Evolutionary conservation across 345 rosid species (phyloP).

Genomic region (Alliaria petiolata): DNA sequence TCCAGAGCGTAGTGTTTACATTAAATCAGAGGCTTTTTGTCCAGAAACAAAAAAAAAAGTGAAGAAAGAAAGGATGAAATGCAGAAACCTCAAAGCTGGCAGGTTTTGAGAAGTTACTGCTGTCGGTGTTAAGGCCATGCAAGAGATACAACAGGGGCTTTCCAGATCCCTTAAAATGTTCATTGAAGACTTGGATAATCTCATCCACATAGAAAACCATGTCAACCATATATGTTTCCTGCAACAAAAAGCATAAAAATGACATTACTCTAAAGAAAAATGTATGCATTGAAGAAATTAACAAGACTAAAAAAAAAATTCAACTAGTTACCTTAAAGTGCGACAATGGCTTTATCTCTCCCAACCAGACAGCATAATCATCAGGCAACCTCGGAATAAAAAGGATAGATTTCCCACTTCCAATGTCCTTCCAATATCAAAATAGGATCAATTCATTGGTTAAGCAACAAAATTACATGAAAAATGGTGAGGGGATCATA

Average conservation of each 20-base stretch:
- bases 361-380: slow-evolving; percentile 91
- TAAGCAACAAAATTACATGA: background rate
- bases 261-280: background rate
- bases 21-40: background rate
- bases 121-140: slow-evolving; percentile 89
- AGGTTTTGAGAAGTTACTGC: slow-evolving; percentile 74
- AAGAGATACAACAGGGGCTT: slow-evolving; percentile 68
- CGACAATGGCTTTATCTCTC: slow-evolving; percentile 65
- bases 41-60: background rate
- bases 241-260: slow-evolving; percentile 24
- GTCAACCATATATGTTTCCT: slow-evolving; percentile 77
- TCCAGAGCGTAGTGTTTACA: background rate
- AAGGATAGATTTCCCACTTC: slow-evolving; percentile 71
- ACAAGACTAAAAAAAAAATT: background rate
- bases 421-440: slow-evolving; percentile 55
- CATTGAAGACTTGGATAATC: slow-evolving; percentile 49
- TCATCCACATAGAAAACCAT: slow-evolving; percentile 67
- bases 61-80: slow-evolving; percentile 8
- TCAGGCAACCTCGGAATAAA: slow-evolving; percentile 78
- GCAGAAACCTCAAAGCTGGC: slow-evolving; percentile 81
- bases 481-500: background rate
- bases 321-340: slow-evolving; percentile 52
- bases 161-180: slow-evolving; percentile 49
- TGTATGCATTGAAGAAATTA: background rate
- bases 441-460: background rate